A percentile compares a stretch with the other conserved stretches of the same genome.
phyloP scores from a whole-genome alignment of 495 filamentous ascomycete genomes.

The Penicillium bovifimosum region DNA sequence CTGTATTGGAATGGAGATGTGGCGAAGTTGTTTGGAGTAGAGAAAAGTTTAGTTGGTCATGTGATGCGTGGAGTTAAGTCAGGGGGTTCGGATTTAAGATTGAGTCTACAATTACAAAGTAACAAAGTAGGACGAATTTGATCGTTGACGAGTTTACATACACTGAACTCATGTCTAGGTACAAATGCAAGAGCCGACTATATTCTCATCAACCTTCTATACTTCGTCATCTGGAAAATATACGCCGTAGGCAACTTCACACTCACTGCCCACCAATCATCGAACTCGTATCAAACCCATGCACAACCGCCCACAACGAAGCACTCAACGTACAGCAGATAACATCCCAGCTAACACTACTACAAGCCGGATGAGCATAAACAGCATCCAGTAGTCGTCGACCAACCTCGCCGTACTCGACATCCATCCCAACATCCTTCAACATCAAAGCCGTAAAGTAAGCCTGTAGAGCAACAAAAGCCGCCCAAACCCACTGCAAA shows the following conservation, averaged over 20 bases:
- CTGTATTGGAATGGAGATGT: background rate
- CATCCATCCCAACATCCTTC: conserved; percentile 3
- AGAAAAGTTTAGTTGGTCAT: conserved; percentile 31
- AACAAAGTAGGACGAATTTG: too few relatives aligned
- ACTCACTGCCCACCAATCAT: conserved; percentile 14
- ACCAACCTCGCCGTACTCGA: conserved; percentile 3
- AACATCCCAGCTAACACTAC: conserved; percentile 31
- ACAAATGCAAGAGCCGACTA: too few relatives aligned
- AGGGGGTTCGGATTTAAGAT: conserved; percentile 1
- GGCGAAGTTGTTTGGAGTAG: background rate
- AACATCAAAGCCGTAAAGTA: conserved; percentile 10
- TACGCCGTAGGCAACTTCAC: too few relatives aligned
- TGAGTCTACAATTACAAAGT: too few relatives aligned
- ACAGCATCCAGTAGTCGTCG: conserved; percentile 13
- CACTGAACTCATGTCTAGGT: too few relatives aligned
- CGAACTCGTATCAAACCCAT: conserved; percentile 4
- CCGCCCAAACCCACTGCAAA: conserved; percentile 8
- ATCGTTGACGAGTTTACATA: too few relatives aligned
- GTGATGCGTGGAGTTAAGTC: conserved; percentile 19
- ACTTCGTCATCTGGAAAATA: background rate
- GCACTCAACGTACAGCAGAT: conserved; percentile 16
- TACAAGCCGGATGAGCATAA: conserved; percentile 24
- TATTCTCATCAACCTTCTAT: too few relatives aligned
- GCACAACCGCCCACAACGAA: conserved; percentile 12
- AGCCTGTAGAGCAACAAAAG: conserved; percentile 12